These are phyloP conservation scores for Fusarium floridanum DNA, from an alignment of 2,329 filamentous ascomycete genomes.

Conservation along the genomic window DNA sequence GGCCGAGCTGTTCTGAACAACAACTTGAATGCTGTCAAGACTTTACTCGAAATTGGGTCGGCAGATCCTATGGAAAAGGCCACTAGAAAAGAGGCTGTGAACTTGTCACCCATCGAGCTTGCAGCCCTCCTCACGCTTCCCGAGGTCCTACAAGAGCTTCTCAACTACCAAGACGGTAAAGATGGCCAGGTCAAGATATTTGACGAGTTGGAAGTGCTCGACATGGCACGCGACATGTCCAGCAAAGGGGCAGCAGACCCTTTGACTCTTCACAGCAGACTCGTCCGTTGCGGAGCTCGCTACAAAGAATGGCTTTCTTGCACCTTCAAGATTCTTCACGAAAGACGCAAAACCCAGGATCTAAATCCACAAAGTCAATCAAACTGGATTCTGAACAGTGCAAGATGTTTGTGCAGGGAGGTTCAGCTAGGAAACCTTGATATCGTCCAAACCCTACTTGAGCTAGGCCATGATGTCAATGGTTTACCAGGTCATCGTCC, in stretches of 20 bases:
- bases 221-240: not conserved
- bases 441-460: not conserved
- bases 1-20: not conserved
- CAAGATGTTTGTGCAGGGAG: not conserved
- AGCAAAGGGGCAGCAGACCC: not conserved
- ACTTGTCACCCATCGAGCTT: conserved; percentile 4
- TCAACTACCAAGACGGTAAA: not conserved
- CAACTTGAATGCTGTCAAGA: not conserved
- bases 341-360: not conserved
- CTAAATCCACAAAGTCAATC: not conserved
- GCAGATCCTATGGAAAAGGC: not conserved
- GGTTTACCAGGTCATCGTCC: not conserved
- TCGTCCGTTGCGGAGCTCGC: not conserved
- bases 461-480: not conserved
- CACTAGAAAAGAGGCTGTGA: not conserved
- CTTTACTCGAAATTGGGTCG: not conserved
- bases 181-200: not conserved
- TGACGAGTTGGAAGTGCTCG: conserved; percentile 4
- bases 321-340: not conserved
- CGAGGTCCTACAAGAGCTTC: not conserved
- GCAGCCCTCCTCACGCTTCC: not conserved
- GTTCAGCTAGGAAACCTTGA: not conserved
- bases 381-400: not conserved
- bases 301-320: conserved; percentile 6
- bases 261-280: conserved; percentile 12